Conservation (phyloP, 495 filamentous ascomycete species). For the Penicillium maclennaniae region DNA sequence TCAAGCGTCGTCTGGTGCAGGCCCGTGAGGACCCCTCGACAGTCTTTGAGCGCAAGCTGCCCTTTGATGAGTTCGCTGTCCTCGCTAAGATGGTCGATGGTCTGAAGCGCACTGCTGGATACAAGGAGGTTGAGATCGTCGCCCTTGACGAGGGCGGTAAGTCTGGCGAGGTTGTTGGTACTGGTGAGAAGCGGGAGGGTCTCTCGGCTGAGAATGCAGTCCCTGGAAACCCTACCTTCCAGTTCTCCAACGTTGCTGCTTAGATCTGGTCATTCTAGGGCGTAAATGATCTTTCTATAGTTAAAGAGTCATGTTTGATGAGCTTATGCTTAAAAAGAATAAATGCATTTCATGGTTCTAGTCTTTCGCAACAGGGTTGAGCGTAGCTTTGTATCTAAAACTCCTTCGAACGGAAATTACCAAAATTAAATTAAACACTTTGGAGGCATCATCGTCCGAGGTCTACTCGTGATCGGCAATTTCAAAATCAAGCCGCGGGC, state of each 20-base stretch:
- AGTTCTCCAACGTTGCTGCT: constrained; percentile 65
- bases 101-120: constrained; percentile 61
- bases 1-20: constrained; percentile 73
- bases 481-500: not conserved
- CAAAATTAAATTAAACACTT: not conserved
- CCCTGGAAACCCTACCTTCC: constrained; percentile 75
- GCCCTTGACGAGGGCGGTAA: constrained; percentile 68
- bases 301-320: constrained; percentile 24
- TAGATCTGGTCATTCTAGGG: not conserved
- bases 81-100: constrained; percentile 56
- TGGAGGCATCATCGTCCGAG: not conserved
- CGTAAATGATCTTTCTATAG: constrained; percentile 1
- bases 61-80: constrained; percentile 78
- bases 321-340: constrained; percentile 28
- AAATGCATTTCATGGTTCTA: constrained; percentile 23
- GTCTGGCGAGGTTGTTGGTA: constrained; percentile 52
- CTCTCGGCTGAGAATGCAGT: constrained; percentile 63
- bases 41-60: constrained; percentile 77
- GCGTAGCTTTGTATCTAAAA: not conserved
- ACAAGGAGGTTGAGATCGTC: constrained; percentile 59
- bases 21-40: constrained; percentile 51
- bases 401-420: not conserved
- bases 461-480: not conserved
- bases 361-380: not conserved
- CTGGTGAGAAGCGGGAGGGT: constrained; percentile 54